Percentiles rank a stretch among this genome's conserved stretches.
These are phyloP conservation scores for Saposhnikovia divaricata DNA, from an alignment of 129 eudicot genomes.

Conservation along the genomic window DNA sequence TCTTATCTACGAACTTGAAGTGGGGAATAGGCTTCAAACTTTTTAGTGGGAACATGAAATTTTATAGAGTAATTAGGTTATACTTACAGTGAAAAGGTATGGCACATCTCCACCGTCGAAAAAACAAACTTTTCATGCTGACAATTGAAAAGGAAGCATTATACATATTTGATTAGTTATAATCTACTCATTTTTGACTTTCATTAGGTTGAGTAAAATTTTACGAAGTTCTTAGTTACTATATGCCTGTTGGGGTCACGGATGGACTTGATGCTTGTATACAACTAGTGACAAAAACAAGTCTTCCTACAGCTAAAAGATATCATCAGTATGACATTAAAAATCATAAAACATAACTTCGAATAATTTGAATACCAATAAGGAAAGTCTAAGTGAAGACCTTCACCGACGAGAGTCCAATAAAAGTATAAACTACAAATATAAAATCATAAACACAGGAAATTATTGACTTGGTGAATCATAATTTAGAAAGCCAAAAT, in stretches of 20 bases:
- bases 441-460: neutral
- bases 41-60: neutral
- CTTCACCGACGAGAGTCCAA: neutral
- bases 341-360: neutral
- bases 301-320: too few species aligned
- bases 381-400: neutral
- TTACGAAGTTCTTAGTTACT: neutral
- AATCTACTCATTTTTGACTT: neutral
- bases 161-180: constrained; percentile 5
- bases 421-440: neutral
- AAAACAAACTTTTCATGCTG: neutral
- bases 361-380: neutral
- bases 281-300: neutral
- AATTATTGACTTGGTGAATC: neutral
- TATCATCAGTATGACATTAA: neutral
- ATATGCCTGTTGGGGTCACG: neutral
- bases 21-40: neutral
- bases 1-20: constrained; percentile 8
- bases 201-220: neutral
- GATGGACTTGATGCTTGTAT: neutral
- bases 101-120: neutral
- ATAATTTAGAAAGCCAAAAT: neutral
- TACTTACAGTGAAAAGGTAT: neutral
- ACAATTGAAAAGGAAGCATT: neutral
- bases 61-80: neutral